Percentiles rank a stretch among this genome's conserved stretches.
Conservation (phyloP, 257 asterid species). For the Solanum pinnatisectum region DNA sequence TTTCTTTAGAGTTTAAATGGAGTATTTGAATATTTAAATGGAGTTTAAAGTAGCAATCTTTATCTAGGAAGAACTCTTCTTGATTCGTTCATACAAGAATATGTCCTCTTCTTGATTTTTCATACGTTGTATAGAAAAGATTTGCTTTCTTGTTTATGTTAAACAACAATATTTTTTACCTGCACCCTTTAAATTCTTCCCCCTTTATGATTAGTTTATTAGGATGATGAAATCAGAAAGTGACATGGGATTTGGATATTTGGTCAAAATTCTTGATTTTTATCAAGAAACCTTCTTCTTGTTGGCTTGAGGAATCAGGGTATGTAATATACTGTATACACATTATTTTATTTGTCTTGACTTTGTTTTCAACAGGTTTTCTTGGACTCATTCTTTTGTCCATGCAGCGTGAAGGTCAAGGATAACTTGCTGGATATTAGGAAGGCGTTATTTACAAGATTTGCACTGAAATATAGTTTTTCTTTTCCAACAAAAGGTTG, state of each 20-base stretch:
- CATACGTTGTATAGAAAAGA: neutral
- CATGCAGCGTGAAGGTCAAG: neutral
- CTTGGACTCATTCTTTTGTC: conserved; percentile 1
- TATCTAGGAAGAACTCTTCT: neutral
- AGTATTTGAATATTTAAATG: neutral
- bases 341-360: neutral
- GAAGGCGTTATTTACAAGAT: neutral
- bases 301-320: neutral
- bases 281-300: neutral
- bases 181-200: neutral
- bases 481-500: neutral
- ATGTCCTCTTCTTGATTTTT: neutral
- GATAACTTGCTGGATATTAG: neutral
- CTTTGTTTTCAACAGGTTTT: neutral
- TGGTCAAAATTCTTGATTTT: neutral
- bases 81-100: neutral
- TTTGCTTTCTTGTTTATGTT: neutral
- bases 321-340: neutral
- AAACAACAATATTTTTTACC: neutral
- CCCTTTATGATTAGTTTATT: neutral
- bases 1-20: neutral
- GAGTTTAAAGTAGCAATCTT: neutral
- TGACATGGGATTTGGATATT: neutral
- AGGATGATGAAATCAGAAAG: conserved; percentile 1
- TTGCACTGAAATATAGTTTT: neutral